Percentiles rank a stretch among this genome's conserved stretches.
Conservation (phyloP, 192 early-diverging fungal species). For the Backusella tarrabulga region DNA sequence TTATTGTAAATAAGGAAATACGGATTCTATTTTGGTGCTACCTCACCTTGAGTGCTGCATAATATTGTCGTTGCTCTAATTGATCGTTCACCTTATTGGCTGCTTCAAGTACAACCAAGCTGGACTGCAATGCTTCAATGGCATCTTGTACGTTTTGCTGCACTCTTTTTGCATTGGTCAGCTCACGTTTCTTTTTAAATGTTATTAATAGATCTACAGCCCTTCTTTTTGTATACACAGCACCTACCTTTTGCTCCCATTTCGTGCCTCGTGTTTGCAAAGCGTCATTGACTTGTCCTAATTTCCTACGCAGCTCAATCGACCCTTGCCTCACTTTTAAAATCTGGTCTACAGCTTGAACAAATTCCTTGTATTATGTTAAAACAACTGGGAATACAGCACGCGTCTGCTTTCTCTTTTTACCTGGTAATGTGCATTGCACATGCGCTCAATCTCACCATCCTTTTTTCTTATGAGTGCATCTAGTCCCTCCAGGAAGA, state of each 20-base stretch:
- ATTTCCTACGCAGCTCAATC: slow-evolving; percentile 77
- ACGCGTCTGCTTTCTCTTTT: neutral
- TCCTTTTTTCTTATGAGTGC: slow-evolving; percentile 86
- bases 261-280: slow-evolving; percentile 80
- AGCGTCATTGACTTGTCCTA: slow-evolving; percentile 82
- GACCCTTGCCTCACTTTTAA: slow-evolving; percentile 92
- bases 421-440: slow-evolving; percentile 93
- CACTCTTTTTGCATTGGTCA: slow-evolving; percentile 74
- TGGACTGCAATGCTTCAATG: slow-evolving; percentile 72
- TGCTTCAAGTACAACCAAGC: slow-evolving; percentile 86
- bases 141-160: slow-evolving; percentile 88
- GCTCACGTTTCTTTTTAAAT: slow-evolving; percentile 65
- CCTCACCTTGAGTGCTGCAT: slow-evolving; percentile 79
- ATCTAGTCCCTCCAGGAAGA: slow-evolving; percentile 82
- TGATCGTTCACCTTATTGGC: slow-evolving; percentile 80
- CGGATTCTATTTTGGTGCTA: neutral
- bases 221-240: neutral
- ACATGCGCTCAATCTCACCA: slow-evolving; percentile 96
- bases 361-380: slow-evolving; percentile 68
- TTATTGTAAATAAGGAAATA: neutral
- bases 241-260: slow-evolving; percentile 65
- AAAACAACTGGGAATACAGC: neutral
- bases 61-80: slow-evolving; percentile 86
- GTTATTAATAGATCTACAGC: neutral
- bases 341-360: slow-evolving; percentile 92